phyloP scores from a whole-genome alignment of 2,329 filamentous ascomycete genomes.

The Paracamarosporium sp. region DNA sequence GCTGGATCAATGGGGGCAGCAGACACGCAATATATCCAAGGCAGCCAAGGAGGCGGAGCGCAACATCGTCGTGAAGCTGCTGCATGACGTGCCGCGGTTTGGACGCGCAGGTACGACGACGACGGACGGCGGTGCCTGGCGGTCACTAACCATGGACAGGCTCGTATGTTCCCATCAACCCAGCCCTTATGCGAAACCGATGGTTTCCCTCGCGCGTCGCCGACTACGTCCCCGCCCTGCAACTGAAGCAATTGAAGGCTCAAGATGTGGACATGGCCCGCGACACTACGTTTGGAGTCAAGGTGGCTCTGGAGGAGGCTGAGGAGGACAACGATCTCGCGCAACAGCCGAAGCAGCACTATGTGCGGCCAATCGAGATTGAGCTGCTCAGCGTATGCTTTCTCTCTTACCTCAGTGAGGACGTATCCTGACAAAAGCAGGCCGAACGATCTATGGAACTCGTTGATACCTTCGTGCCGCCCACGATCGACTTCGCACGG shows the following conservation, averaged over 20 bases:
- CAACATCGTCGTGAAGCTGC: conserved; percentile 58
- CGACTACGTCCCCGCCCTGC: conserved; percentile 57
- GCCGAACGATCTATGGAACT: conserved; percentile 55
- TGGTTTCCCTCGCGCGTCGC: conserved; percentile 61
- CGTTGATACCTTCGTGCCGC: conserved; percentile 56
- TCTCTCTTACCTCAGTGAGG: background rate
- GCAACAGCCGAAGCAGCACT: conserved; percentile 25
- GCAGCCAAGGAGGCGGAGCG: conserved; percentile 49
- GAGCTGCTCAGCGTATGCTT: conserved; percentile 48
- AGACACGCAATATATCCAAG: conserved; percentile 55
- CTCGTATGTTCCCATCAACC: conserved; percentile 58
- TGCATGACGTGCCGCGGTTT: conserved; percentile 60
- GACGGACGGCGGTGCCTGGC: background rate
- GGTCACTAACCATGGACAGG: conserved; percentile 48
- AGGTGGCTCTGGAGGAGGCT: conserved; percentile 35
- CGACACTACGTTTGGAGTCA: conserved; percentile 54
- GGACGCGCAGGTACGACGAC: conserved; percentile 48
- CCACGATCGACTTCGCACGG: conserved; percentile 56
- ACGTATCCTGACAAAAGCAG: conserved; percentile 34
- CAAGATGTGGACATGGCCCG: conserved; percentile 54
- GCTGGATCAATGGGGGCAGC: conserved; percentile 36
- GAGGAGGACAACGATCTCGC: conserved; percentile 27
- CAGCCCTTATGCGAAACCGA: conserved; percentile 61
- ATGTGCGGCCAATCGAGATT: conserved; percentile 48
- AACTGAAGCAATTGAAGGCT: conserved; percentile 53